Conservation (phyloP, 1,284 basidiomycete species). For the Filobasidium uniguttulatum region DNA sequence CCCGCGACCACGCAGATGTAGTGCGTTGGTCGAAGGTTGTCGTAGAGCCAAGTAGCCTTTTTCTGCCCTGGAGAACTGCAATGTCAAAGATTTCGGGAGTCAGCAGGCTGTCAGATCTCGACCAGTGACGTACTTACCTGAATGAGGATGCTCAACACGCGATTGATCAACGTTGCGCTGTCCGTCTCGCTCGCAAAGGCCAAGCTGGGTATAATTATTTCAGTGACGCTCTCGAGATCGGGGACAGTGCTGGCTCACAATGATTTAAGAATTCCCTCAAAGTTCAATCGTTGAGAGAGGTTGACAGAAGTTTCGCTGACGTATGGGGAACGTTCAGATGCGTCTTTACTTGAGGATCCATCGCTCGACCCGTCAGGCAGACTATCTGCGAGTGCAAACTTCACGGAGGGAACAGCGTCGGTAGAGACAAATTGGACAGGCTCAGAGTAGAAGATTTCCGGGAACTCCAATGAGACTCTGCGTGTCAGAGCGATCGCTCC, state of each 20-base stretch:
- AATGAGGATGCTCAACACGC: constrained; percentile 12
- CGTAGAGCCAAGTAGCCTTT: constrained; percentile 8
- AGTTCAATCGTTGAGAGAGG: not conserved
- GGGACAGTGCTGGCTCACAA: not conserved
- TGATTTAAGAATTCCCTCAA: not conserved
- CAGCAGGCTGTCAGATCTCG: not conserved
- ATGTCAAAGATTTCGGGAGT: not conserved
- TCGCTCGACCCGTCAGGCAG: not conserved
- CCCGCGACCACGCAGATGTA: constrained; percentile 12
- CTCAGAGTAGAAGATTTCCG: not conserved
- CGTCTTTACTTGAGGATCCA: not conserved
- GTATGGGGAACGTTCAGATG: not conserved
- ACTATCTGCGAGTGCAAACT: not conserved
- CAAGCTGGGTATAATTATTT: too few species aligned
- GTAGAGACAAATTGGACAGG: too few species aligned
- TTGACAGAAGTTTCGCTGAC: not conserved
- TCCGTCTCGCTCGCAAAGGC: constrained; percentile 12
- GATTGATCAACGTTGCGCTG: constrained; percentile 6
- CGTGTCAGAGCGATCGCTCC: not conserved
- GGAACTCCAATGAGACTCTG: not conserved
- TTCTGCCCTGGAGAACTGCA: constrained; percentile 9
- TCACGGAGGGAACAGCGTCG: too few species aligned
- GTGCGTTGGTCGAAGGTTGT: constrained; percentile 1
- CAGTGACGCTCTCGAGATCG: too few species aligned
- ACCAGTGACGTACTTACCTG: constrained; percentile 2